Evolutionary conservation across 371 early-diverging fungal genomes (phyloP).

Genomic region (Syncephalastrum racemosum): DNA sequence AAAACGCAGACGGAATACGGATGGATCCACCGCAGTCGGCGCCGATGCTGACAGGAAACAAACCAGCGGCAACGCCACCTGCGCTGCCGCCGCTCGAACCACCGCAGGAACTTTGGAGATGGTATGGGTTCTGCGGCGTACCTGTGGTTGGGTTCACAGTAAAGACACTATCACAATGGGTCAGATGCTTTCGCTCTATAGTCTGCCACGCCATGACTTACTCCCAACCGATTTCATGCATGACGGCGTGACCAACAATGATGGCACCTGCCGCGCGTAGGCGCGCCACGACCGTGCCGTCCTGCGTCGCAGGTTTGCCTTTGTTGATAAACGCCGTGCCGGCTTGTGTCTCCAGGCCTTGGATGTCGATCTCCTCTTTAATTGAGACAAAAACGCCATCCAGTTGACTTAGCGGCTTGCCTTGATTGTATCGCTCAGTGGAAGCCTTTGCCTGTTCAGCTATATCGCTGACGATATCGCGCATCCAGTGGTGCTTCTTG

Average conservation of each 20-base stretch:
- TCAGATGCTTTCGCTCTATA: background rate
- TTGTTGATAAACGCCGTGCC: conserved; percentile 70
- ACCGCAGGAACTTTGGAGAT: conserved; percentile 58
- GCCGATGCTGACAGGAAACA: conserved; percentile 71
- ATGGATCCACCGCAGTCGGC: conserved; percentile 79
- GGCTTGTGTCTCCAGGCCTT: conserved; percentile 50
- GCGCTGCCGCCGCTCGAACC: conserved; percentile 73
- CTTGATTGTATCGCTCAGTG: conserved; percentile 52
- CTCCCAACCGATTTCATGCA: conserved; percentile 63
- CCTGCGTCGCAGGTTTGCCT: conserved; percentile 49
- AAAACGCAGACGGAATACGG: conserved; percentile 65
- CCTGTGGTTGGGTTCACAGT: conserved; percentile 57
- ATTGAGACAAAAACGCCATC: conserved; percentile 66
- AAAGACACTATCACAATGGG: conserved; percentile 21
- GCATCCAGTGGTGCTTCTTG: conserved; percentile 35
- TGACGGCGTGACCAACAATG: conserved; percentile 58
- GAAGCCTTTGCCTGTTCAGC: conserved; percentile 62
- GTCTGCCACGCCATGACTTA: conserved; percentile 17
- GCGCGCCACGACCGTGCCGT: conserved; percentile 47
- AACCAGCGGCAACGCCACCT: conserved; percentile 60
- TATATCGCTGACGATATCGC: conserved; percentile 26
- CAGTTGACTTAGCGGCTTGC: conserved; percentile 53
- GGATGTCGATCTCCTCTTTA: conserved; percentile 62
- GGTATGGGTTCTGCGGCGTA: conserved; percentile 70
- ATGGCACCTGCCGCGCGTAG: conserved; percentile 59